phyloP scores from a whole-genome alignment of 106 monocot genomes.

The Posidonia australis region DNA sequence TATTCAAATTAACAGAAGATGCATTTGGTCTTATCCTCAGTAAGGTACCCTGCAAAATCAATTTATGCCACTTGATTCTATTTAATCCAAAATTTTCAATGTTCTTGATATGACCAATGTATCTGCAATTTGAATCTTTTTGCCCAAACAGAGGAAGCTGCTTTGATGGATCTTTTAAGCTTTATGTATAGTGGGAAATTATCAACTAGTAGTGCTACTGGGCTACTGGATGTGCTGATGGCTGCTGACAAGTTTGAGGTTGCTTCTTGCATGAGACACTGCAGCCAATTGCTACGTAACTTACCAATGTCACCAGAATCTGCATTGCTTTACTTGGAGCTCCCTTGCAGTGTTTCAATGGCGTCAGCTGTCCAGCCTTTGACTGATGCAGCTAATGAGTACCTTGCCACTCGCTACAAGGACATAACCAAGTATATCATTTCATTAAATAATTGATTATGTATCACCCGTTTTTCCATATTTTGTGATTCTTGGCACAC shows the following conservation, averaged over 20 bases:
- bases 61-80: background rate
- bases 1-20: too few species aligned
- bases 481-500: background rate
- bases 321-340: constrained; percentile 26
- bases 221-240: constrained; percentile 21
- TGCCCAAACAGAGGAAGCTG: constrained; percentile 15
- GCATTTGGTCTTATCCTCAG: background rate
- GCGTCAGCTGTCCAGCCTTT: constrained; percentile 17
- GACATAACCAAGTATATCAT: constrained; percentile 16
- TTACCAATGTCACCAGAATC: constrained; percentile 26
- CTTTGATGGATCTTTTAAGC: constrained; percentile 26
- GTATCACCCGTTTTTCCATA: background rate
- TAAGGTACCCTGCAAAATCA: background rate
- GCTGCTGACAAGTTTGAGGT: constrained; percentile 32
- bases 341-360: constrained; percentile 27
- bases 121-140: background rate
- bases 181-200: constrained; percentile 27
- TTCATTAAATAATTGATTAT: background rate
- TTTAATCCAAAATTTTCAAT: too few species aligned
- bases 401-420: constrained; percentile 19
- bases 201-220: constrained; percentile 7
- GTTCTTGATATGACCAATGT: background rate
- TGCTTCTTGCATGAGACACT: constrained; percentile 26
- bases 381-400: constrained; percentile 20
- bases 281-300: constrained; percentile 15